Percentiles rank a stretch among this genome's conserved stretches.
Conservation (phyloP, 164 flowering plant species). For the Vitis rupestris region DNA sequence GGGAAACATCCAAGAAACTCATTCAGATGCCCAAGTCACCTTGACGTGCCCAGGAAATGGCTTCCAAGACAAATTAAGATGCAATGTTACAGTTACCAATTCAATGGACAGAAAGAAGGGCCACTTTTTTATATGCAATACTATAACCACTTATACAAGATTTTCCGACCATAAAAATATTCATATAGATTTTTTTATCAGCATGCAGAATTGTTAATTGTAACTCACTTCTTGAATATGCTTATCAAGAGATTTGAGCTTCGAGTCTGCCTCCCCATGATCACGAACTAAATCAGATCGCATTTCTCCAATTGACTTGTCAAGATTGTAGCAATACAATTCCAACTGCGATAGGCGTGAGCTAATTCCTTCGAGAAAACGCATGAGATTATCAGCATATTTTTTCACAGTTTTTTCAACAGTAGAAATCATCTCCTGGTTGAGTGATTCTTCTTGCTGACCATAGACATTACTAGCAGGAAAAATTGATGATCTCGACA, state of each 20-base stretch:
- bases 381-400: constrained; percentile 75
- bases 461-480: constrained; percentile 39
- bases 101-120: too few species aligned
- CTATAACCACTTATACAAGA: background rate
- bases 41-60: too few species aligned
- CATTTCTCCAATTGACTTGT: constrained; percentile 87
- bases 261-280: constrained; percentile 68
- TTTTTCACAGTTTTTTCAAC: constrained; percentile 90
- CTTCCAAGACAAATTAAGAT: too few species aligned
- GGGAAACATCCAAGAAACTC: too few species aligned
- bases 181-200: background rate
- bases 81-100: too few species aligned
- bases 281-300: constrained; percentile 74
- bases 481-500: constrained; percentile 47
- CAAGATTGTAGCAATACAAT: constrained; percentile 85
- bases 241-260: constrained; percentile 85
- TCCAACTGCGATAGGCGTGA: constrained; percentile 89
- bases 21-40: too few species aligned
- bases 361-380: constrained; percentile 93
- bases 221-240: constrained; percentile 86
- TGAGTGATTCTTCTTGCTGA: constrained; percentile 64
- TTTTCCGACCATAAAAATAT: background rate
- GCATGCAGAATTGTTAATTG: background rate
- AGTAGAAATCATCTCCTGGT: constrained; percentile 53
- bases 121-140: background rate